These are phyloP conservation scores for Hypoxylon rickii DNA, from an alignment of 495 filamentous ascomycete genomes.

Conservation along the genomic window DNA sequence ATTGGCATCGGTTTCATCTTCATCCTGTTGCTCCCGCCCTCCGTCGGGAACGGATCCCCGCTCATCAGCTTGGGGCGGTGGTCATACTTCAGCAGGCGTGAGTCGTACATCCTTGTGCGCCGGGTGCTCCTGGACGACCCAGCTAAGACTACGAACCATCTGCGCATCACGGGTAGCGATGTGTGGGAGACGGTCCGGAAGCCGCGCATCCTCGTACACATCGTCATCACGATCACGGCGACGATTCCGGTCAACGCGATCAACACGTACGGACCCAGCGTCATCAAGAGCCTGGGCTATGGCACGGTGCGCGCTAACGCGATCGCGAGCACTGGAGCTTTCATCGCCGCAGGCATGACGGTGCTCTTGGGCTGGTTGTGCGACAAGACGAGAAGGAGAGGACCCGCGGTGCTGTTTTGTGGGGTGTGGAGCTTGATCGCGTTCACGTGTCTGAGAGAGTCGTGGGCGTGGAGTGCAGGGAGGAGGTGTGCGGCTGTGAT, in stretches of 20 bases:
- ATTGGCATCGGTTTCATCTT: slow-evolving; percentile 57
- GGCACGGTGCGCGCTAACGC: slow-evolving; percentile 53
- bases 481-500: slow-evolving; percentile 50
- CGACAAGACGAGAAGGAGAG: slow-evolving; percentile 41
- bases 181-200: slow-evolving; percentile 48
- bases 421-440: slow-evolving; percentile 54
- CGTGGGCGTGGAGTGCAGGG: slow-evolving; percentile 40
- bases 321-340: slow-evolving; percentile 53
- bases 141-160: slow-evolving; percentile 37
- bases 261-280: slow-evolving; percentile 52
- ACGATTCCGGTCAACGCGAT: slow-evolving; percentile 45
- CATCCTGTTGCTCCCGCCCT: slow-evolving; percentile 52
- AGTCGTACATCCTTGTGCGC: slow-evolving; percentile 42
- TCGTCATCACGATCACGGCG: slow-evolving; percentile 46
- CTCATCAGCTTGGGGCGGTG: slow-evolving; percentile 49
- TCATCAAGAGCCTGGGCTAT: slow-evolving; percentile 53
- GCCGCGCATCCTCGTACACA: slow-evolving; percentile 49
- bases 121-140: slow-evolving; percentile 48
- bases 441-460: slow-evolving; percentile 48
- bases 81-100: slow-evolving; percentile 43
- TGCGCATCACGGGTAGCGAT: slow-evolving; percentile 49
- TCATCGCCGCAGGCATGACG: slow-evolving; percentile 47
- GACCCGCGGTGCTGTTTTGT: slow-evolving; percentile 45
- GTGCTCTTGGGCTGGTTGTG: slow-evolving; percentile 50
- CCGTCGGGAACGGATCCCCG: slow-evolving; percentile 46